These are phyloP conservation scores for Phytophthora lateralis DNA, from an alignment of 352 stramenopile genomes.

Conservation along the genomic window DNA sequence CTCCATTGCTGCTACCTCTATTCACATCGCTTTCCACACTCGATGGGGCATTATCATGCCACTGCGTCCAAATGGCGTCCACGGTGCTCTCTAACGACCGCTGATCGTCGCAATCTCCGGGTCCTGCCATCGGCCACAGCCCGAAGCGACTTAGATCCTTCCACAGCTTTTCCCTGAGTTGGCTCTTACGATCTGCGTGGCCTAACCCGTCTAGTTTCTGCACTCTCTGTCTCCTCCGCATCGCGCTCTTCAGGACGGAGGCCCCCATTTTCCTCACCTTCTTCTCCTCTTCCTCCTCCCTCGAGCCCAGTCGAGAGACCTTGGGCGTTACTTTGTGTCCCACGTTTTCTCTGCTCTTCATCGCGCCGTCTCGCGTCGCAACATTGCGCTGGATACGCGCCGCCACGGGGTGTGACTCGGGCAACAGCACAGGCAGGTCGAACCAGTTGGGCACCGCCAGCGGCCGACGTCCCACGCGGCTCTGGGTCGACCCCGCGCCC, in stretches of 20 bases:
- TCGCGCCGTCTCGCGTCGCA: neutral
- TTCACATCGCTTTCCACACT: neutral
- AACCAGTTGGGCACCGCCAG: conserved; percentile 60
- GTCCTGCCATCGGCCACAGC: conserved; percentile 49
- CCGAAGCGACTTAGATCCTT: conserved; percentile 62
- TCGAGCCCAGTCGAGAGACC: conserved; percentile 47
- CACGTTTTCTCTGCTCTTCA: neutral
- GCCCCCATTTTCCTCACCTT: conserved; percentile 24
- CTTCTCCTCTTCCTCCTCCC: conserved; percentile 23
- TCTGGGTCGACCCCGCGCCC: conserved; percentile 2
- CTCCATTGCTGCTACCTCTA: conserved; percentile 7
- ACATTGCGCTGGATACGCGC: conserved; percentile 52
- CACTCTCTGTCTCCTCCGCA: conserved; percentile 36
- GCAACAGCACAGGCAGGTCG: conserved; percentile 65
- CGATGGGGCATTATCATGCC: conserved; percentile 26
- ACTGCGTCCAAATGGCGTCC: conserved; percentile 67
- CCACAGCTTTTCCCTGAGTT: conserved; percentile 58
- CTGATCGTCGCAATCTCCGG: conserved; percentile 21
- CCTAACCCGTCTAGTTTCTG: conserved; percentile 37
- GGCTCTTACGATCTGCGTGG: conserved; percentile 26
- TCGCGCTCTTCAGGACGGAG: conserved; percentile 14
- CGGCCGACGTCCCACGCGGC: conserved; percentile 21
- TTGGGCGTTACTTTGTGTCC: conserved; percentile 31
- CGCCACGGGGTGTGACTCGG: conserved; percentile 43
- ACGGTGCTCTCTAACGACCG: conserved; percentile 50